Percentiles rank a stretch among this genome's conserved stretches.
These are phyloP conservation scores for Castanea crenata DNA, from an alignment of 306 rosid species.

Conservation along the genomic window DNA sequence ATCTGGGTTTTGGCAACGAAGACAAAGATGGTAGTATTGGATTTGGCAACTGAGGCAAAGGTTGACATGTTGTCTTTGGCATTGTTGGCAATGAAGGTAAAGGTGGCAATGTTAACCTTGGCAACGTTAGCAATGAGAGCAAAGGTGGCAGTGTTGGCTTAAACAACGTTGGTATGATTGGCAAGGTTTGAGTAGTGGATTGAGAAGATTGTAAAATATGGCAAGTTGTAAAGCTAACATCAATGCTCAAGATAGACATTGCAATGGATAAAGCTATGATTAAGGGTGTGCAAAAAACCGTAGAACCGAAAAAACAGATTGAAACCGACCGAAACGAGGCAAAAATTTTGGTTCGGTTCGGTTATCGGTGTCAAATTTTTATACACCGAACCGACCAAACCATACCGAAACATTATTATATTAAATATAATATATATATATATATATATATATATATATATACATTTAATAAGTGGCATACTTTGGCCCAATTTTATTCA, in stretches of 20 bases:
- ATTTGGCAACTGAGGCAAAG: neutral
- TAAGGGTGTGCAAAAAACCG: too few relatives aligned
- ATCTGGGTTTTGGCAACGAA: slow-evolving; percentile 5
- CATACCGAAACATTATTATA: too few relatives aligned
- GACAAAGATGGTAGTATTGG: slow-evolving; percentile 30
- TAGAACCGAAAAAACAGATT: too few relatives aligned
- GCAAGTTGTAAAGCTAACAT: slow-evolving; percentile 16
- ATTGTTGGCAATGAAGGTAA: slow-evolving; percentile 6
- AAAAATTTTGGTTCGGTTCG: too few relatives aligned
- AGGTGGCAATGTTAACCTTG: neutral
- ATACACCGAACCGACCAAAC: too few relatives aligned
- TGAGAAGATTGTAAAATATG: slow-evolving; percentile 20
- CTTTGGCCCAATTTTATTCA: too few relatives aligned
- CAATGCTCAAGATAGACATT: slow-evolving; percentile 25
- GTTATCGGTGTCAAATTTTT: too few relatives aligned
- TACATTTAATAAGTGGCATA: too few relatives aligned
- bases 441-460: too few relatives aligned
- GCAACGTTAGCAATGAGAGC: neutral
- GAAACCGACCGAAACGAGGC: too few relatives aligned
- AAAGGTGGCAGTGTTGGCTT: slow-evolving; percentile 1
- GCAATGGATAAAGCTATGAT: slow-evolving; percentile 19
- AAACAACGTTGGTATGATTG: neutral
- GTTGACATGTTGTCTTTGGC: slow-evolving; percentile 6
- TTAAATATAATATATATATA: too few relatives aligned
- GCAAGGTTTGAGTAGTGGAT: neutral